A percentile compares a stretch with the other conserved stretches of the same genome.
phyloP scores from a whole-genome alignment of 495 filamentous ascomycete species.

The Penicillium lagena region DNA sequence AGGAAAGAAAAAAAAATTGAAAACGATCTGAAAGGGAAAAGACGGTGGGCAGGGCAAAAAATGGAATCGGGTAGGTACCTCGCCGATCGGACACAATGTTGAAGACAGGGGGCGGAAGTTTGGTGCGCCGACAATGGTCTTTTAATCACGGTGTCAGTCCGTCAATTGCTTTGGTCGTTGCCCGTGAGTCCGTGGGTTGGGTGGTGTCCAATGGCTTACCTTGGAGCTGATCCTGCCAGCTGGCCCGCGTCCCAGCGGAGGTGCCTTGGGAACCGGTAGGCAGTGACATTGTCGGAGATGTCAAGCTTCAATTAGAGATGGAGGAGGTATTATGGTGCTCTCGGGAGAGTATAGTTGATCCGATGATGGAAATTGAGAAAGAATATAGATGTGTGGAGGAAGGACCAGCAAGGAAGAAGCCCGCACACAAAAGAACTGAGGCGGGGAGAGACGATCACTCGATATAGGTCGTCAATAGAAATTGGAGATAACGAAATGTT shows the following conservation, averaged over 20 bases:
- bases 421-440: no score
- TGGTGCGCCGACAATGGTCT: slow-evolving; percentile 56
- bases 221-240: slow-evolving; percentile 48
- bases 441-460: no score
- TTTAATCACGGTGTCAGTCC: slow-evolving; percentile 2
- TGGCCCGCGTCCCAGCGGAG: slow-evolving; percentile 10
- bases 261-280: slow-evolving; percentile 18
- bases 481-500: slow-evolving; percentile 2
- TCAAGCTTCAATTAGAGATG: background rate
- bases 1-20: slow-evolving; percentile 1
- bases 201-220: slow-evolving; percentile 30
- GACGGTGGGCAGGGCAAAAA: slow-evolving; percentile 1
- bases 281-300: slow-evolving; percentile 20
- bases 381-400: no score
- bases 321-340: background rate
- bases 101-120: slow-evolving; percentile 53
- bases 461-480: no score
- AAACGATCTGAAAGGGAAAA: background rate
- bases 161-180: slow-evolving; percentile 9
- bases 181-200: background rate
- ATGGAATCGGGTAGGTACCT: slow-evolving; percentile 44
- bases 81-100: slow-evolving; percentile 73
- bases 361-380: no score
- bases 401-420: no score
- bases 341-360: no score